Conservation (phyloP, 176 grass and related monocot species). For the Cenchrus americanus region DNA sequence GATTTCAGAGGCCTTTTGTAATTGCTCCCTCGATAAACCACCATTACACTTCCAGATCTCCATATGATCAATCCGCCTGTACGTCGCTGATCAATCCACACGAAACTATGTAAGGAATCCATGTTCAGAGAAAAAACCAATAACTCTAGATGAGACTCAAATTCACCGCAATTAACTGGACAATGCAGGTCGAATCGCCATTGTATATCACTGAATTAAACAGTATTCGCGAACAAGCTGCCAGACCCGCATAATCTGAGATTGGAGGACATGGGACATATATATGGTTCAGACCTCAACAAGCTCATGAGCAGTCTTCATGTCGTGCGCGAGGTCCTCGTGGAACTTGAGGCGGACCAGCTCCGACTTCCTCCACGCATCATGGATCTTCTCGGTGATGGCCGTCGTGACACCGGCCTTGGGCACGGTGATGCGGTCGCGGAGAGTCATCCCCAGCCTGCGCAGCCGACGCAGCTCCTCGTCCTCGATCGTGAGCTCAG, state of each 20-base stretch:
- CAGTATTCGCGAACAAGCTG: background rate
- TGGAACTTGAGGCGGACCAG: conserved; percentile 94
- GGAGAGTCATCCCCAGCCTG: conserved; percentile 63
- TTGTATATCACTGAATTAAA: background rate
- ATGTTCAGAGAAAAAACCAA: conserved; percentile 7
- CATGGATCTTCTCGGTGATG: conserved; percentile 86
- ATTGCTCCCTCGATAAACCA: conserved; percentile 78
- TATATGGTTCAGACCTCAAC: conserved; percentile 65
- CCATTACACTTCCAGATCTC: conserved; percentile 97
- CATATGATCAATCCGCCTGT: conserved; percentile 92
- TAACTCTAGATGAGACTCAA: background rate
- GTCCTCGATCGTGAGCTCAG: conserved; percentile 92
- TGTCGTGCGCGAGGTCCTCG: conserved; percentile 83
- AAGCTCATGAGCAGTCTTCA: conserved; percentile 90
- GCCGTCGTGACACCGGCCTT: conserved; percentile 90
- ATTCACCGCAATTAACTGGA: background rate
- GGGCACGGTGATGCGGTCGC: conserved; percentile 84
- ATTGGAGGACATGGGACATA: background rate
- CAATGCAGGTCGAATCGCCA: background rate
- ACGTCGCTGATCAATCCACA: conserved; percentile 59
- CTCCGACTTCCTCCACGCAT: conserved; percentile 93
- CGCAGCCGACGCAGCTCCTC: conserved; percentile 79
- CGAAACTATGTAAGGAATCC: conserved; percentile 4
- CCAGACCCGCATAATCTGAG: background rate
- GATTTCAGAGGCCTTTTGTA: conserved; percentile 70